These are phyloP conservation scores for Ceratonia siliqua DNA, from an alignment of 306 rosid species.

Conservation along the genomic window DNA sequence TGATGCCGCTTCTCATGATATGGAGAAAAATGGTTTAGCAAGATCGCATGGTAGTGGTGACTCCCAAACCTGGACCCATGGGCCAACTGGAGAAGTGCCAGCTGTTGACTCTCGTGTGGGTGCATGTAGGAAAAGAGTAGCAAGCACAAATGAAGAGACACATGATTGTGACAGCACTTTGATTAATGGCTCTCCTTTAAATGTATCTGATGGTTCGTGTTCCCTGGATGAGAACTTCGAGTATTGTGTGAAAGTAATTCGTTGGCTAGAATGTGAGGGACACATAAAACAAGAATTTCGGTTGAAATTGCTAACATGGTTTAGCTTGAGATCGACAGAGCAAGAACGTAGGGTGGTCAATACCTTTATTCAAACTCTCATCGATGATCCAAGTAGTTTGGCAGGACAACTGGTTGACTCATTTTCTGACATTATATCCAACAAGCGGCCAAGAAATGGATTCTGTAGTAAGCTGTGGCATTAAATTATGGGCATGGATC, in stretches of 20 bases:
- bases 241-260: conserved; percentile 94
- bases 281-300: conserved; percentile 90
- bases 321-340: conserved; percentile 96
- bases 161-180: conserved; percentile 97
- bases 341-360: conserved; percentile 98
- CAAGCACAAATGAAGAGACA: conserved; percentile 66
- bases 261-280: conserved; percentile 97
- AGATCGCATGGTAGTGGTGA: conserved; percentile 93
- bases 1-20: conserved; percentile 86
- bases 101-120: conserved; percentile 83
- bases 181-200: conserved; percentile 82
- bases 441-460: conserved; percentile 85
- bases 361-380: conserved; percentile 94
- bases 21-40: conserved; percentile 66
- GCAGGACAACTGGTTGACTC: conserved; percentile 98
- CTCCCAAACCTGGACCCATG: conserved; percentile 84
- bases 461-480: conserved; percentile 63
- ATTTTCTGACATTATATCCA: conserved; percentile 83
- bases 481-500: conserved; percentile 47
- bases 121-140: conserved; percentile 70
- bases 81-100: conserved; percentile 66
- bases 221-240: conserved; percentile 93
- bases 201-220: conserved; percentile 56
- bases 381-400: conserved; percentile 94
- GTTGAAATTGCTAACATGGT: conserved; percentile 95